Base-by-base conservation (phyloP, 345 rosid genomes). In the Schrenkiella parvula region DNA sequence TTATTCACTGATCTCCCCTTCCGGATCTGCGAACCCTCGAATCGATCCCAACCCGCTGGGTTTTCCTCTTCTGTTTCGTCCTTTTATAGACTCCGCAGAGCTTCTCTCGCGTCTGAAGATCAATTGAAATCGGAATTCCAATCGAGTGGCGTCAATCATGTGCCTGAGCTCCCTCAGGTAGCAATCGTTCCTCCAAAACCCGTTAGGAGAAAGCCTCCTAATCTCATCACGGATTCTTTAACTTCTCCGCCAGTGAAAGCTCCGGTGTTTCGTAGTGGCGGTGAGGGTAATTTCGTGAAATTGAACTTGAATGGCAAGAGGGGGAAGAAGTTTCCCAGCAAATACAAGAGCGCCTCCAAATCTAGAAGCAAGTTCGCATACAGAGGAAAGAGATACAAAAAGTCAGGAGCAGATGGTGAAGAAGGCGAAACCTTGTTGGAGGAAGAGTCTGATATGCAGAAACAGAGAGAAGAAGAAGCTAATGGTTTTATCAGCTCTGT, bases 241-340 rank as follows among this genome's bases (percentile, higher is more conserved):
- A 25, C 67, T 38, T 55, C 81, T 52, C 89, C 83, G 11, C 80
- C 86, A 4, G 85, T 78, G 50, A 91, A 83, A 65, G 43, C 88
- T 70, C 79, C 78, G 25, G 87, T 84, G 35, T 55, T 74, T 28
- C 80, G 82, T 43, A 78, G 68, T 37, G 62, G 66, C 8, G 66
- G 56, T 9, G 96, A 91, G 73, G 99, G 99, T 55, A 95, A 95
- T 77, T 95, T 95, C 62, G 97, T 95, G 32, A 91, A 79, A 84
- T 81, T 88, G 35, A 88, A 91, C 63, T 57, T 89, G 70, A 91
- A 77, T n/a, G 75, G 83, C 15, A 69, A 68, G 44, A 84, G 81
- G 17, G 85, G 89, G 42, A 73, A 67, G 67, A 95, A 84, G 83
- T 95, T 91, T 69, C 62, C 66, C 0, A 80, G 78, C 68, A 75